Evolutionary conservation across 2,329 filamentous ascomycete species (phyloP).

Genomic region (Penicillium hordei): DNA sequence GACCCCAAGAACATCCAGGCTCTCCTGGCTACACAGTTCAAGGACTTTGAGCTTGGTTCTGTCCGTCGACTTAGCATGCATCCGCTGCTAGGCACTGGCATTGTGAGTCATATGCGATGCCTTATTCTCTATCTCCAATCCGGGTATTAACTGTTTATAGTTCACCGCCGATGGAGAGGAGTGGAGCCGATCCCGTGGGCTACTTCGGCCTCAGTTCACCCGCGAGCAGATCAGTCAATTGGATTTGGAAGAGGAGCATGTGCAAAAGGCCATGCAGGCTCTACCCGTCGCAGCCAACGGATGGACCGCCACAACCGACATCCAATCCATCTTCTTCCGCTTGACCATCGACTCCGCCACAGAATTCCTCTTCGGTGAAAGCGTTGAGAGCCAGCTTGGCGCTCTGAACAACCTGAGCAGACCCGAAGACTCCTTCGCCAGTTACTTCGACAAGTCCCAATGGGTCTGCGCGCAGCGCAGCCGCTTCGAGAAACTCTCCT

Average conservation of each 20-base stretch:
- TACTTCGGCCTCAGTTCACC: constrained; percentile 84
- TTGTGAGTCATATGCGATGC: constrained; percentile 35
- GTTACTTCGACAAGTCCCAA: constrained; percentile 38
- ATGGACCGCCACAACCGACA: constrained; percentile 59
- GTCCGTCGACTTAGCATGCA: constrained; percentile 64
- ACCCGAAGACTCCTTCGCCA: constrained; percentile 49
- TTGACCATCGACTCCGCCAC: constrained; percentile 82
- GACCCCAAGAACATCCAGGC: constrained; percentile 72
- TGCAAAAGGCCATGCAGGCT: constrained; percentile 69
- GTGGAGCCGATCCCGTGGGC: constrained; percentile 77
- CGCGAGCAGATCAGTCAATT: constrained; percentile 81
- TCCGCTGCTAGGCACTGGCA: constrained; percentile 45
- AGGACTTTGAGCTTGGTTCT: constrained; percentile 77
- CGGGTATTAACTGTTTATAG: constrained; percentile 17
- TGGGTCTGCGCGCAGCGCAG: constrained; percentile 30
- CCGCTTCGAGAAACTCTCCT: constrained; percentile 29
- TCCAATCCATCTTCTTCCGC: constrained; percentile 78
- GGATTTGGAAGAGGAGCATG: constrained; percentile 75
- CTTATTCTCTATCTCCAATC: background rate
- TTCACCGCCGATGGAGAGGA: constrained; percentile 69
- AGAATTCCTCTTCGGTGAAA: constrained; percentile 79
- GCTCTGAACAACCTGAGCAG: constrained; percentile 45
- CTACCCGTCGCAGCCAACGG: constrained; percentile 58
- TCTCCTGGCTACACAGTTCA: constrained; percentile 78
- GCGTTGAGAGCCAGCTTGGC: constrained; percentile 58